phyloP scores from a whole-genome alignment of 129 eudicot genomes.

The Tagetes patula region DNA sequence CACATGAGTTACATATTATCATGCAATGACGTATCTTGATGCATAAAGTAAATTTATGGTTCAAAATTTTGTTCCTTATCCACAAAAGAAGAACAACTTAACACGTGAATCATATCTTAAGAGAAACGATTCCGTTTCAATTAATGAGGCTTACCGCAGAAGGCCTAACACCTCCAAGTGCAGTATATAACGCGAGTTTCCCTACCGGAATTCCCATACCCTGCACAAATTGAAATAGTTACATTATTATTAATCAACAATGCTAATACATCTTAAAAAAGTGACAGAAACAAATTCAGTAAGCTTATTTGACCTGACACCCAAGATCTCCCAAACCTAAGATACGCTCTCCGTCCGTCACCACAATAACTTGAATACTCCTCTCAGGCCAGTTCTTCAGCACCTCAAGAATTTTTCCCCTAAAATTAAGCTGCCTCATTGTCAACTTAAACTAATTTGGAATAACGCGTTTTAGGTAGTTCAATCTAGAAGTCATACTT shows the following conservation, averaged over 20 bases:
- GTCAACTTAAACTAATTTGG: conserved; percentile 10
- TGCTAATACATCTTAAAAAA: background rate
- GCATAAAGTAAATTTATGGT: too few species aligned
- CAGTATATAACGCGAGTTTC: conserved; percentile 75
- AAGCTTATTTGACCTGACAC: conserved; percentile 57
- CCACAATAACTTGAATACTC: conserved; percentile 82
- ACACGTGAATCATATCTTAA: too few species aligned
- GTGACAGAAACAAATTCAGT: background rate
- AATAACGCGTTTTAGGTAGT: background rate
- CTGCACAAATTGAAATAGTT: conserved; percentile 35
- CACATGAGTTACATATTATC: too few species aligned
- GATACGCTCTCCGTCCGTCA: conserved; percentile 92
- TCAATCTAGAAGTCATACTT: conserved; percentile 48
- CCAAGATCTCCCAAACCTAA: conserved; percentile 98
- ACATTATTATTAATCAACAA: background rate
- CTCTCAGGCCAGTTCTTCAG: conserved; percentile 88
- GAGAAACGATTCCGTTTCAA: background rate
- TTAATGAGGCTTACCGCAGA: conserved; percentile 64
- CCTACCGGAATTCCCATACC: conserved; percentile 99
- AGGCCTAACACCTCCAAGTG: conserved; percentile 94
- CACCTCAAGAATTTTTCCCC: conserved; percentile 97
- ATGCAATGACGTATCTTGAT: too few species aligned
- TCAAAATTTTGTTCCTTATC: too few species aligned
- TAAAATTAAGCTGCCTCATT: conserved; percentile 32
- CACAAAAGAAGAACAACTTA: too few species aligned